These are phyloP conservation scores for Eutrema salsugineum DNA, from an alignment of 441 rosid species.

Conservation along the genomic window DNA sequence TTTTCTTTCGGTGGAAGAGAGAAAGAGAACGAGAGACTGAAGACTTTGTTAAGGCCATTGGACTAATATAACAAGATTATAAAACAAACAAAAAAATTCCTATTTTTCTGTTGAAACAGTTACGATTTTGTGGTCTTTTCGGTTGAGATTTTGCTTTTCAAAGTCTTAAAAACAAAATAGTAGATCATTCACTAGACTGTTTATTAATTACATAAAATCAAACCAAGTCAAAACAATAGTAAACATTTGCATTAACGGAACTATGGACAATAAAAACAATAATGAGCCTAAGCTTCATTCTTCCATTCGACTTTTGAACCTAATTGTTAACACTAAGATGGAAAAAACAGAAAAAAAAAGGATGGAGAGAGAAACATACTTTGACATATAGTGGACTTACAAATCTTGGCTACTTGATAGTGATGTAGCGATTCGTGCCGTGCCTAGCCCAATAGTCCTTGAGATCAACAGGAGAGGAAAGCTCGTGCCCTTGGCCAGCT, in stretches of 20 bases:
- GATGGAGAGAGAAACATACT: background rate
- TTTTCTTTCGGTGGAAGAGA: background rate
- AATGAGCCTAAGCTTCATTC: background rate
- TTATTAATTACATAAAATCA: conserved; percentile 7
- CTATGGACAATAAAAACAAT: conserved; percentile 3
- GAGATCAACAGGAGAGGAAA: conserved; percentile 64
- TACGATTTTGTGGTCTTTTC: background rate
- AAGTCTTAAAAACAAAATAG: background rate
- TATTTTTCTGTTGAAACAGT: background rate
- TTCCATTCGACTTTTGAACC: background rate
- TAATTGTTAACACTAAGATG: background rate
- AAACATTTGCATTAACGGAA: conserved; percentile 15
- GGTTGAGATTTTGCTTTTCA: background rate
- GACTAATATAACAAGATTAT: background rate
- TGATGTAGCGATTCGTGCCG: conserved; percentile 89
- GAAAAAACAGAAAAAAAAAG: background rate
- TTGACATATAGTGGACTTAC: background rate
- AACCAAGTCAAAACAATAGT: conserved; percentile 1
- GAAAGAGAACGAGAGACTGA: background rate
- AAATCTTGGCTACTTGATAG: conserved; percentile 58
- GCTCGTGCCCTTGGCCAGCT: conserved; percentile 67
- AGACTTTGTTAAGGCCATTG: background rate
- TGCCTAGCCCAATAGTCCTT: conserved; percentile 90
- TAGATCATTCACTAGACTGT: background rate
- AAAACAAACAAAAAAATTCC: background rate